Percentiles rank a stretch among this genome's conserved stretches.
phyloP scores from a whole-genome alignment of 768 basidiomycete genomes.

The Roridomyces roridus region DNA sequence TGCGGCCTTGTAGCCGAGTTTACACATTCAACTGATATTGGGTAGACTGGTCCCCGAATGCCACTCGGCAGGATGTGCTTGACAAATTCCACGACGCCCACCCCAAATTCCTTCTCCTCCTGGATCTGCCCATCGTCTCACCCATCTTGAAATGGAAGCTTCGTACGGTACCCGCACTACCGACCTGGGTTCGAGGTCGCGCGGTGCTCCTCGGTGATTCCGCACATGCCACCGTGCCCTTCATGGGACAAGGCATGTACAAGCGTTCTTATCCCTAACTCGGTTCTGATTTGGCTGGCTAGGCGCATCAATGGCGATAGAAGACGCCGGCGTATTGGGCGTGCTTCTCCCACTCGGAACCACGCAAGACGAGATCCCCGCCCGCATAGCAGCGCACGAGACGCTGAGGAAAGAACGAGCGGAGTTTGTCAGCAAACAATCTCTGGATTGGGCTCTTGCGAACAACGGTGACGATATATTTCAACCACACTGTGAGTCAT shows the following conservation, averaged over 20 bases:
- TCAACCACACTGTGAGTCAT: constrained; percentile 7
- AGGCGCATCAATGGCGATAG: constrained; percentile 31
- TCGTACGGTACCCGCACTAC: constrained; percentile 4
- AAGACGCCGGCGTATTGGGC: constrained; percentile 23
- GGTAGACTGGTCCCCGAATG: neutral
- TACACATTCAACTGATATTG: neutral
- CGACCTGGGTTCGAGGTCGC: constrained; percentile 15
- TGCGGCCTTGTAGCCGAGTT: too few species aligned
- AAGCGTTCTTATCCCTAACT: too few species aligned
- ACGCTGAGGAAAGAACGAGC: constrained; percentile 12
- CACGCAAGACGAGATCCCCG: constrained; percentile 1
- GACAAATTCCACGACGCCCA: constrained; percentile 1
- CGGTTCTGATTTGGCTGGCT: too few species aligned
- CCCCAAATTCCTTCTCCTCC: constrained; percentile 6
- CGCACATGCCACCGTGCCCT: constrained; percentile 31
- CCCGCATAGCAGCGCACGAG: constrained; percentile 3
- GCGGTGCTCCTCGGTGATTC: constrained; percentile 17
- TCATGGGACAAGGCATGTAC: constrained; percentile 27
- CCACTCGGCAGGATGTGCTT: neutral
- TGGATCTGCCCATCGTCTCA: constrained; percentile 8
- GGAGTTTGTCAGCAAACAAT: constrained; percentile 6
- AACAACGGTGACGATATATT: constrained; percentile 1
- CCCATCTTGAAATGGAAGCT: constrained; percentile 12
- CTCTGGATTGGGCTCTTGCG: constrained; percentile 1
- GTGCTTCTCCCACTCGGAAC: constrained; percentile 15